Evolutionary conservation across 2,329 filamentous ascomycete genomes (phyloP).

Genomic region (Colletotrichum plurivorum): DNA sequence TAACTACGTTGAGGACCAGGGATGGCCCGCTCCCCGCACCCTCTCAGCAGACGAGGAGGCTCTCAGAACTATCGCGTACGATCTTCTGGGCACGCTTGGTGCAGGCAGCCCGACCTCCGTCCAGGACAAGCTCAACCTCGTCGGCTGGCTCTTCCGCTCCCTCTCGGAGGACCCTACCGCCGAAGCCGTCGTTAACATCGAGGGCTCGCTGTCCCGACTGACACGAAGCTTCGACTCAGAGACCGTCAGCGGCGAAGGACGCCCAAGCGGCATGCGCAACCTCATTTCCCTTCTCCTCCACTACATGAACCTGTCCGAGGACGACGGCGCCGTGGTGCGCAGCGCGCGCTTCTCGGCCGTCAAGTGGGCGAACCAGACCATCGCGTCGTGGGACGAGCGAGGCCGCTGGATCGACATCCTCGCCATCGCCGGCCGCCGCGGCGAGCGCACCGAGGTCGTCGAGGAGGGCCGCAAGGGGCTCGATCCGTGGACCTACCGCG

Average conservation of each 20-base stretch:
- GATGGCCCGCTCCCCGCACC: conserved; percentile 81
- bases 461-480: conserved; percentile 93
- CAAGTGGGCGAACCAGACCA: conserved; percentile 90
- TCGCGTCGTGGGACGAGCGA: conserved; percentile 83
- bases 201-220: conserved; percentile 87
- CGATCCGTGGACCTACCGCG: conserved; percentile 73
- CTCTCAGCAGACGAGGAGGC: conserved; percentile 62
- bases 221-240: conserved; percentile 60
- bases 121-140: conserved; percentile 67
- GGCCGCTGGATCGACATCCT: conserved; percentile 92
- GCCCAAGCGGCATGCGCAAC: conserved; percentile 32
- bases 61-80: conserved; percentile 86
- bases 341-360: conserved; percentile 87
- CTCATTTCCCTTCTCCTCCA: conserved; percentile 73
- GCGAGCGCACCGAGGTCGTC: conserved; percentile 84
- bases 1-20: conserved; percentile 82
- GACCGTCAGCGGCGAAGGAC: conserved; percentile 46
- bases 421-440: conserved; percentile 76
- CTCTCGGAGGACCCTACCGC: conserved; percentile 83
- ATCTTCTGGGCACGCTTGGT: conserved; percentile 88
- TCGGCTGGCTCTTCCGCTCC: conserved; percentile 85
- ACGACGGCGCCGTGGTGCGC: conserved; percentile 67
- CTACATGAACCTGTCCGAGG: conserved; percentile 73
- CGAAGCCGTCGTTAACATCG: conserved; percentile 87
- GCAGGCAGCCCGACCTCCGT: conserved; percentile 72